Evolutionary conservation across 169 alveolate genomes (phyloP), one percentile per base, ranked within the genome.

Genomic region (Eimeria necatrix): DNA sequence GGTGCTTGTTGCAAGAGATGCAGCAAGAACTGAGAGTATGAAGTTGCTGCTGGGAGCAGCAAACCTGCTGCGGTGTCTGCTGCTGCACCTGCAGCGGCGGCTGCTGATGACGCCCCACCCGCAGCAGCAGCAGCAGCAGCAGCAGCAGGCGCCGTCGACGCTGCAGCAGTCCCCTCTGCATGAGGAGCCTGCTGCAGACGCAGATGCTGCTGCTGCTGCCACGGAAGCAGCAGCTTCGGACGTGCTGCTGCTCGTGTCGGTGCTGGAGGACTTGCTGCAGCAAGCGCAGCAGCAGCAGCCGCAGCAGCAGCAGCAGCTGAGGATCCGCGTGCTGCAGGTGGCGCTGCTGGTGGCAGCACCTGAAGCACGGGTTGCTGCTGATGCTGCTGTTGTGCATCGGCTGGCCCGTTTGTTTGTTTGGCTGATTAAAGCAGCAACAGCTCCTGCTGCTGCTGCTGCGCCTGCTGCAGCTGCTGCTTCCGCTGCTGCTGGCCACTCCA

Each of bases 21-120:
- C 89, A n/a, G 51, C 89, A 46, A 80, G 49, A 48, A 49, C 89
- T 4, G 89, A 80, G 12, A 46, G 20, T 48, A 22, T 80, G 9
- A 46, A 51, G 89, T 48, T 80, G 89, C 89, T 80, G 89, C 51
- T 80, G 1, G 70, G 89, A 7, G 89, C 89, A 4, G 70, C 89
- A 7, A 80, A 80, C 52, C 51, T 80, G 89, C 89, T 80, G 89
- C 89, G 89, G 16, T 80, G 71, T 20, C 16, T 80, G 71, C 70
- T 80, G 89, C 89, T 80, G 89, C 89, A 80, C 22, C 89, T 49
- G 89, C 89, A 80, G 89, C 89, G 89, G 26, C 68, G 89, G 89
- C 89, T 80, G 89, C 89, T 80, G 24, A 24, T 80, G 89, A 80
- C 70, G 10, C 89, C 89, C 18, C 89, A 80, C 56, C 14, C 71